phyloP scores from a whole-genome alignment of 2,329 filamentous ascomycete species.

The Raffaelea deltoideospora region DNA sequence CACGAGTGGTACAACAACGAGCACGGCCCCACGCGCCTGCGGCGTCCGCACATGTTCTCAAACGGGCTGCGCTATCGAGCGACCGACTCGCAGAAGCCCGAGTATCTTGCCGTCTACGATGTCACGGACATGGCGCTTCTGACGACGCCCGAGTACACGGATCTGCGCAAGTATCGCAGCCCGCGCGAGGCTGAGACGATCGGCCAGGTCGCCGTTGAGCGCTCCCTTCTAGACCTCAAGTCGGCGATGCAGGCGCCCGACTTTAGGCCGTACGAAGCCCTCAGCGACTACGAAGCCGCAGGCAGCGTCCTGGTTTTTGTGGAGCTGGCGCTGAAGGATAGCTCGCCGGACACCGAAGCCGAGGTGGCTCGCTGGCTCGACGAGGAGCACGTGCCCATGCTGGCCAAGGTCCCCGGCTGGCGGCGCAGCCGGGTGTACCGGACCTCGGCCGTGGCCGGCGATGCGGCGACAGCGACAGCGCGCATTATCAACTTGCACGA shows the following conservation, averaged over 20 bases:
- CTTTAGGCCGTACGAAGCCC: slow-evolving; percentile 45
- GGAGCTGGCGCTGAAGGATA: slow-evolving; percentile 32
- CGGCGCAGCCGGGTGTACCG: slow-evolving; percentile 55
- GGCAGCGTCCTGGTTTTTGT: slow-evolving; percentile 49
- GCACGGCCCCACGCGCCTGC: slow-evolving; percentile 68
- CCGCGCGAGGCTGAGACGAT: slow-evolving; percentile 38
- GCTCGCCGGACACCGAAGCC: slow-evolving; percentile 31
- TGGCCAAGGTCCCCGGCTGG: slow-evolving; percentile 67
- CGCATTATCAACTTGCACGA: slow-evolving; percentile 59
- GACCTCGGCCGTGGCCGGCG: slow-evolving; percentile 46
- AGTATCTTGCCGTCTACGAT: slow-evolving; percentile 72
- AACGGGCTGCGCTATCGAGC: slow-evolving; percentile 72
- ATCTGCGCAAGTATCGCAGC: slow-evolving; percentile 43
- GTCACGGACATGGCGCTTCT: slow-evolving; percentile 59
- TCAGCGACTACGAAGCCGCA: slow-evolving; percentile 41
- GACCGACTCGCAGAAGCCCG: slow-evolving; percentile 44
- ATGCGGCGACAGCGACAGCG: slow-evolving; percentile 30
- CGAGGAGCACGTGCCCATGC: slow-evolving; percentile 58
- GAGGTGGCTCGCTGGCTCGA: slow-evolving; percentile 53
- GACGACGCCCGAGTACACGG: slow-evolving; percentile 53
- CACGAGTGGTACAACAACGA: slow-evolving; percentile 94
- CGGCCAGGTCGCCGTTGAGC: slow-evolving; percentile 45
- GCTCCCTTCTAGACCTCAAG: slow-evolving; percentile 56
- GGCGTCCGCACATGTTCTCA: slow-evolving; percentile 54
- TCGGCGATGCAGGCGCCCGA: slow-evolving; percentile 36